A percentile compares a stretch with the other conserved stretches of the same genome.
These are phyloP conservation scores for Bipolaris cookei DNA, from an alignment of 2,329 filamentous ascomycete genomes.

Conservation along the genomic window DNA sequence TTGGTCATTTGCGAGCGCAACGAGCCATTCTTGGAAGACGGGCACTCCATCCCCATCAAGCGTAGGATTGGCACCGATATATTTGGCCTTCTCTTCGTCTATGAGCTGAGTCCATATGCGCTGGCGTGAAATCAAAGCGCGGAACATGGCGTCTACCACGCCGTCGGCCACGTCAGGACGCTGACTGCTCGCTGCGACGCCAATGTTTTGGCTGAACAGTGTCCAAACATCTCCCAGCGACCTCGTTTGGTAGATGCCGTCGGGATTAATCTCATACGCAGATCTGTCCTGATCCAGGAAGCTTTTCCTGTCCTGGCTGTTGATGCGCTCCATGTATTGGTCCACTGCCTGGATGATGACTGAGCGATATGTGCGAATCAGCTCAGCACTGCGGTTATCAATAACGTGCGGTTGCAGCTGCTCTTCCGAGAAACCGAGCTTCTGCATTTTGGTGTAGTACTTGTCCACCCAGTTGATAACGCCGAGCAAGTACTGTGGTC, in stretches of 20 bases:
- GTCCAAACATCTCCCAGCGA: conserved; percentile 95
- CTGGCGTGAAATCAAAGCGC: conserved; percentile 81
- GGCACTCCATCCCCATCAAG: conserved; percentile 82
- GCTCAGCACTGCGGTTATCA: conserved; percentile 85
- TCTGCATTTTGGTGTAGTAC: conserved; percentile 95
- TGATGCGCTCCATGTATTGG: conserved; percentile 97
- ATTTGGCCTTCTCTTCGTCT: conserved; percentile 80
- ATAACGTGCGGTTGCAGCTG: conserved; percentile 86
- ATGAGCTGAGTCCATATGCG: conserved; percentile 86
- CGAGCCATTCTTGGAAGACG: conserved; percentile 82
- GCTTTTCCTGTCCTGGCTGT: conserved; percentile 77
- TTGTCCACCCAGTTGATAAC: conserved; percentile 96
- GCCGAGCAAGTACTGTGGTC: conserved; percentile 83
- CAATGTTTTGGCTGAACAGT: conserved; percentile 92
- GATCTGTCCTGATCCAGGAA: conserved; percentile 80
- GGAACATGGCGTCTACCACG: conserved; percentile 94
- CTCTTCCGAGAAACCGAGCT: conserved; percentile 78
- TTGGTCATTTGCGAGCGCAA: conserved; percentile 97
- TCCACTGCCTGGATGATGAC: conserved; percentile 95
- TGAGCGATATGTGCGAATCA: conserved; percentile 91
- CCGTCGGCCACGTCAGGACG: conserved; percentile 91
- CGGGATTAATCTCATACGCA: conserved; percentile 76
- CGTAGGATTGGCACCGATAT: conserved; percentile 56
- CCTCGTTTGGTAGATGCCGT: conserved; percentile 89
- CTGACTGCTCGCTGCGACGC: conserved; percentile 82